Conservation (phyloP, 768 basidiomycete species). For the Floccularia luteovirens region DNA sequence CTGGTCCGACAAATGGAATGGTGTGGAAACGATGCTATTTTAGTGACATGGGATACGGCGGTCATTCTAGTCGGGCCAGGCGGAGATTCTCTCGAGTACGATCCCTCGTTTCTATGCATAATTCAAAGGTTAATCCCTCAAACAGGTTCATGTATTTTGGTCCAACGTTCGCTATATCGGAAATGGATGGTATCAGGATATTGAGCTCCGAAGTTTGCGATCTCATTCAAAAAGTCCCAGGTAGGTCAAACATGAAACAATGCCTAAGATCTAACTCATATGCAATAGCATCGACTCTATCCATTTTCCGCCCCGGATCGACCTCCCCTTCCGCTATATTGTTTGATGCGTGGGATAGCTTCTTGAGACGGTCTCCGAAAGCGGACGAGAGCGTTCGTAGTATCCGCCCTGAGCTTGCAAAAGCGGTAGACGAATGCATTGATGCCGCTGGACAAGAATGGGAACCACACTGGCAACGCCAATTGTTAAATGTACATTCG, state of each 20-base stretch:
- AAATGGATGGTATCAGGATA: slow-evolving; percentile 86
- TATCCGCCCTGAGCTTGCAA: slow-evolving; percentile 78
- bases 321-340: slow-evolving; percentile 87
- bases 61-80: slow-evolving; percentile 88
- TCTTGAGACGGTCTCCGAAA: slow-evolving; percentile 76
- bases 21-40: slow-evolving; percentile 95
- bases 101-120: slow-evolving; percentile 3
- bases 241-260: slow-evolving; percentile 26
- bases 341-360: slow-evolving; percentile 89
- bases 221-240: slow-evolving; percentile 89
- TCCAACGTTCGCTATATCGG: slow-evolving; percentile 71
- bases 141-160: slow-evolving; percentile 78
- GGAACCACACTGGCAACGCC: slow-evolving; percentile 86
- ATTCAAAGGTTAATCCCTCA: slow-evolving; percentile 7
- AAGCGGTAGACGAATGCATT: slow-evolving; percentile 86
- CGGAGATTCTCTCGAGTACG: slow-evolving; percentile 80
- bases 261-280: slow-evolving; percentile 1
- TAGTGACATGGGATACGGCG: slow-evolving; percentile 74
- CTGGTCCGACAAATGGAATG: slow-evolving; percentile 73
- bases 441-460: slow-evolving; percentile 92
- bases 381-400: slow-evolving; percentile 89
- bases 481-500: slow-evolving; percentile 65
- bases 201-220: slow-evolving; percentile 75
- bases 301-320: slow-evolving; percentile 90
- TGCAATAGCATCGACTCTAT: slow-evolving; percentile 58